phyloP scores from a whole-genome alignment of 1,284 basidiomycete species.

The Rhodotorula sp. region DNA sequence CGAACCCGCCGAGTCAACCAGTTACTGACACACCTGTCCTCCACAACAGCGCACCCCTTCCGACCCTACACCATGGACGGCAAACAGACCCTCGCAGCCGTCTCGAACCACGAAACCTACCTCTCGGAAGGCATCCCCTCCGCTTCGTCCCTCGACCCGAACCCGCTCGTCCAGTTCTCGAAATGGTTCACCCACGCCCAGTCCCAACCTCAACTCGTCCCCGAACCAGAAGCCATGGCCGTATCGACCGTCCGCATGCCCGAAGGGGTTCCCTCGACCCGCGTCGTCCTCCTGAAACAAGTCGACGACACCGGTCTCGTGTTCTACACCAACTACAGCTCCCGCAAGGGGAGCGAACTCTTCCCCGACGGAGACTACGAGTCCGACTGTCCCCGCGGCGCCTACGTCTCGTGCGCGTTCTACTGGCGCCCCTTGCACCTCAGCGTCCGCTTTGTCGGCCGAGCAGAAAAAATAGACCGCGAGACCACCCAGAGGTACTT shows the following conservation, averaged over 20 bases:
- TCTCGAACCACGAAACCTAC: slow-evolving; percentile 36
- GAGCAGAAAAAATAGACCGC: slow-evolving; percentile 68
- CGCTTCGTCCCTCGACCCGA: slow-evolving; percentile 59
- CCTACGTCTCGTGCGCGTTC: slow-evolving; percentile 73
- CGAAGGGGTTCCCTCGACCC: slow-evolving; percentile 71
- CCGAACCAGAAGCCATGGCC: slow-evolving; percentile 83
- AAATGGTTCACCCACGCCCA: slow-evolving; percentile 67
- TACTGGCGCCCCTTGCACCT: slow-evolving; percentile 87
- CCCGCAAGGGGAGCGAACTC: slow-evolving; percentile 83
- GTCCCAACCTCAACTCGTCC: slow-evolving; percentile 53
- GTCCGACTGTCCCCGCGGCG: slow-evolving; percentile 51
- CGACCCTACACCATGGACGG: slow-evolving; percentile 1
- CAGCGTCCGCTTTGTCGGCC: slow-evolving; percentile 80
- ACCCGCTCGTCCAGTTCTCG: slow-evolving; percentile 78
- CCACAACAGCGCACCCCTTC: neutral
- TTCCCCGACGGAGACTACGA: slow-evolving; percentile 23
- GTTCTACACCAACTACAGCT: slow-evolving; percentile 95
- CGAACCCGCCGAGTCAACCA: neutral
- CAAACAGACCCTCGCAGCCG: slow-evolving; percentile 10
- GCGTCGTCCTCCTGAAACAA: slow-evolving; percentile 88
- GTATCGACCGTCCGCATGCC: slow-evolving; percentile 70
- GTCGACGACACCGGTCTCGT: slow-evolving; percentile 82
- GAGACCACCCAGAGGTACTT: slow-evolving; percentile 83
- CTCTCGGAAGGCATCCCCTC: slow-evolving; percentile 53
- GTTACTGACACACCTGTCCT: too few relatives aligned